phyloP scores from a whole-genome alignment of 2,329 filamentous ascomycete species.

The Septoria petroselini region DNA sequence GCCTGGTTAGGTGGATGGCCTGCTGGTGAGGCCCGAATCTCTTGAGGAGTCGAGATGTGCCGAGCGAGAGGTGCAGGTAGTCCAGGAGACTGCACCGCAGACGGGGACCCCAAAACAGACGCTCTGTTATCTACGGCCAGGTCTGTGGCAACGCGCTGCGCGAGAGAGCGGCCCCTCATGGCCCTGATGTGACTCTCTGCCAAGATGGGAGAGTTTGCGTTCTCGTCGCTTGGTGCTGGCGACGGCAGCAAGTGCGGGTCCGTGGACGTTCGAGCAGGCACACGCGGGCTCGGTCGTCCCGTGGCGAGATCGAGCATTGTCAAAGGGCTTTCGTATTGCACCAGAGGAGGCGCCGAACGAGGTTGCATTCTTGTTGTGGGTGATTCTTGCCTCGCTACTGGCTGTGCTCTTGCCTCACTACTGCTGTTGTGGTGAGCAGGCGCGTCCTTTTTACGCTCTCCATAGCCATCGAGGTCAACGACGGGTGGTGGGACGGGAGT shows the following conservation, averaged over 20 bases:
- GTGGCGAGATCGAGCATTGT: background rate
- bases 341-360: slow-evolving; percentile 2
- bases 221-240: slow-evolving; percentile 61
- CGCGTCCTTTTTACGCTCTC: background rate
- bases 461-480: slow-evolving; percentile 2
- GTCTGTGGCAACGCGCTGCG: background rate
- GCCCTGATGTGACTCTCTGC: slow-evolving; percentile 12
- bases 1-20: too few relatives aligned
- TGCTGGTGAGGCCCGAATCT: too few relatives aligned
- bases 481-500: background rate
- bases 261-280: slow-evolving; percentile 14
- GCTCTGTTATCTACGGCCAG: background rate
- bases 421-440: background rate
- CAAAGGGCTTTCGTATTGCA: slow-evolving; percentile 15
- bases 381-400: background rate
- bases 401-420: background rate
- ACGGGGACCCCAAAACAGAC: background rate
- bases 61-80: background rate
- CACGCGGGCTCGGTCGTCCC: background rate
- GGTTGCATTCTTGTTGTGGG: slow-evolving; percentile 5
- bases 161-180: slow-evolving; percentile 3
- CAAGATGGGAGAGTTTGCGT: slow-evolving; percentile 29
- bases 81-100: background rate
- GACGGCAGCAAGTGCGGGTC: slow-evolving; percentile 50
- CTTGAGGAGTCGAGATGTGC: background rate